phyloP scores from a whole-genome alignment of 352 stramenopile species.

The Thraustochytrium sp. region DNA sequence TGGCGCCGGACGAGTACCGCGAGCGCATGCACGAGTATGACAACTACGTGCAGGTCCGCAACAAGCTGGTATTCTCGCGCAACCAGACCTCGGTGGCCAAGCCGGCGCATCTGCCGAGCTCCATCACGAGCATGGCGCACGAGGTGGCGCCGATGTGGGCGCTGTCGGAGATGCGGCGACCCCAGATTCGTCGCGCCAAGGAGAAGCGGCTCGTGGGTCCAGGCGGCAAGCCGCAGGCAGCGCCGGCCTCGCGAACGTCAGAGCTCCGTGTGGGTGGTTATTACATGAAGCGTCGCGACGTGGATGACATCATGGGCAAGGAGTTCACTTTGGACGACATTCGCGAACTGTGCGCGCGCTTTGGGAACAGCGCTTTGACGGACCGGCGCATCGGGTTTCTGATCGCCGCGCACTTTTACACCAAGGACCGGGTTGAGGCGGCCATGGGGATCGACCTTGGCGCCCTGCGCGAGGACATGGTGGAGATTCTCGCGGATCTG shows the following conservation, averaged over 20 bases:
- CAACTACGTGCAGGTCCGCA: conserved; percentile 1
- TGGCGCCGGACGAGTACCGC: background rate
- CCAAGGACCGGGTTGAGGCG: background rate
- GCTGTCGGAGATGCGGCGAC: background rate
- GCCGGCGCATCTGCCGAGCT: background rate
- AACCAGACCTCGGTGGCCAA: background rate
- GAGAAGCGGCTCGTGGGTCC: background rate
- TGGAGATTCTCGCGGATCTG: conserved; percentile 22
- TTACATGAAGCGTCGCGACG: background rate
- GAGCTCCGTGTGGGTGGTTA: background rate
- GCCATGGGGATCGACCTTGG: background rate
- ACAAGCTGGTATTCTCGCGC: background rate
- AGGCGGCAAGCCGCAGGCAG: background rate
- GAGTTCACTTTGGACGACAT: conserved; percentile 27
- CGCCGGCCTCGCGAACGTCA: too few species aligned
- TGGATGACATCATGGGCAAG: background rate
- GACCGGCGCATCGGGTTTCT: background rate
- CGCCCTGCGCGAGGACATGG: background rate
- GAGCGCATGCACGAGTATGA: conserved; percentile 14
- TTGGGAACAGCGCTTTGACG: background rate
- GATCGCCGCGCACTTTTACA: conserved; percentile 12
- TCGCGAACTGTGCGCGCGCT: background rate
- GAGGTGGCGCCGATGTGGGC: conserved; percentile 22
- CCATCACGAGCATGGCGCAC: background rate
- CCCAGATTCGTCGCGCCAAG: background rate